These are phyloP conservation scores for Cynanchum wilfordii DNA, from an alignment of 257 asterid species.

Conservation along the genomic window DNA sequence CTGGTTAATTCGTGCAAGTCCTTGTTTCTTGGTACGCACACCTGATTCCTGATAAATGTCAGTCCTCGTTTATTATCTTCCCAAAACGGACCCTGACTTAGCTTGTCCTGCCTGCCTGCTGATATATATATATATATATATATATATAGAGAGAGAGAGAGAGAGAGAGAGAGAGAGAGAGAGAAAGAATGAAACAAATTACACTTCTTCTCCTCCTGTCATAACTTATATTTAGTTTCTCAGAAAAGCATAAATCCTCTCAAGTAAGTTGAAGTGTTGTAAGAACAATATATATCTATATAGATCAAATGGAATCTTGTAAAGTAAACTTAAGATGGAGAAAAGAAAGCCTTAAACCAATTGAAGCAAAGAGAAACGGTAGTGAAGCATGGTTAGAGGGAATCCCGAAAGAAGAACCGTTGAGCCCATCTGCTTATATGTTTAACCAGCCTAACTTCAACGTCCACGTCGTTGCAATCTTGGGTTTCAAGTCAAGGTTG, in stretches of 20 bases:
- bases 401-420: constrained; percentile 25
- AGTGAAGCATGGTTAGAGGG: background rate
- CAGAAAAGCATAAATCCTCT: background rate
- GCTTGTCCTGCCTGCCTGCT: background rate
- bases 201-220: background rate
- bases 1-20: background rate
- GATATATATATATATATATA: background rate
- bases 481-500: constrained; percentile 13
- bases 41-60: background rate
- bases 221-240: background rate
- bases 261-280: background rate
- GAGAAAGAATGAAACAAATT: background rate
- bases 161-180: too few relatives aligned
- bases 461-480: constrained; percentile 21
- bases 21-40: too few relatives aligned
- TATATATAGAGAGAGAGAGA: too few relatives aligned
- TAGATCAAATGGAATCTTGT: constrained; percentile 10
- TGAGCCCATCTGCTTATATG: constrained; percentile 35
- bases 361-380: constrained; percentile 12
- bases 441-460: constrained; percentile 31
- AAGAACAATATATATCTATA: background rate
- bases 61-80: background rate
- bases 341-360: constrained; percentile 12
- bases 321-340: constrained; percentile 18
- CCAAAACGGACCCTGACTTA: background rate